These are phyloP conservation scores for Pseudohalonectria lignicola DNA, from an alignment of 2,329 filamentous ascomycete species.

Conservation along the genomic window DNA sequence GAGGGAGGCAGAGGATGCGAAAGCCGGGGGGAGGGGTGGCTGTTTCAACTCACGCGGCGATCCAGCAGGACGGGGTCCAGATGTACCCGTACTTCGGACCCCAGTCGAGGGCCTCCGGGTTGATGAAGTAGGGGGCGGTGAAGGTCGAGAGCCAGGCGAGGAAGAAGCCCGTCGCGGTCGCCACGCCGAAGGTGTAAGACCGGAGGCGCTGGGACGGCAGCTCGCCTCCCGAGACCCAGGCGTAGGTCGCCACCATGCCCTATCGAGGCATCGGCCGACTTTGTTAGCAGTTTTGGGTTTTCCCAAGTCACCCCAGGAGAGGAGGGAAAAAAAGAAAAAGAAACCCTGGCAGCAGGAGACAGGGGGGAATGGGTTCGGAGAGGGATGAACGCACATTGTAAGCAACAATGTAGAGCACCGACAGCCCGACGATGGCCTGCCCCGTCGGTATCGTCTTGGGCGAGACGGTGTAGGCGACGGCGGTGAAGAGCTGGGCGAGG, in stretches of 20 bases:
- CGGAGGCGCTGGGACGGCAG: slow-evolving; percentile 44
- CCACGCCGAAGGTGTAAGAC: slow-evolving; percentile 44
- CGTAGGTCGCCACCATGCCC: slow-evolving; percentile 40
- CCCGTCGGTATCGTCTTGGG: slow-evolving; percentile 24
- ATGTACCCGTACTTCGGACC: slow-evolving; percentile 47
- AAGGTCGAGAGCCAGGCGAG: slow-evolving; percentile 46
- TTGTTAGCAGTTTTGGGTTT: not conserved
- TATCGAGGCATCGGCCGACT: not conserved
- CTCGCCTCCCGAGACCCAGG: slow-evolving; percentile 46
- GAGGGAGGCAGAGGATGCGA: not conserved
- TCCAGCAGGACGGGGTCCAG: slow-evolving; percentile 29
- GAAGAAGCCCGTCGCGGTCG: slow-evolving; percentile 41
- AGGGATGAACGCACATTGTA: slow-evolving; percentile 33
- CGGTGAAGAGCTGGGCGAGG: slow-evolving; percentile 41
- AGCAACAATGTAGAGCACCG: slow-evolving; percentile 39
- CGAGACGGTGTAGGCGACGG: slow-evolving; percentile 35
- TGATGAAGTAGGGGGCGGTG: slow-evolving; percentile 50
- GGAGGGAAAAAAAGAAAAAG: too few species aligned
- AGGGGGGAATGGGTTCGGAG: not conserved
- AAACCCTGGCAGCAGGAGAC: not conserved
- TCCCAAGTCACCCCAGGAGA: not conserved
- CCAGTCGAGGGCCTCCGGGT: slow-evolving; percentile 40
- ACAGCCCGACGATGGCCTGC: slow-evolving; percentile 38
- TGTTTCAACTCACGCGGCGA: slow-evolving; percentile 17
- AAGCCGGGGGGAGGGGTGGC: too few species aligned